Evolutionary conservation across 2,329 filamentous ascomycete genomes (phyloP), one percentile per base, ranked within the genome.

Genomic region (Xylaria sp.): DNA sequence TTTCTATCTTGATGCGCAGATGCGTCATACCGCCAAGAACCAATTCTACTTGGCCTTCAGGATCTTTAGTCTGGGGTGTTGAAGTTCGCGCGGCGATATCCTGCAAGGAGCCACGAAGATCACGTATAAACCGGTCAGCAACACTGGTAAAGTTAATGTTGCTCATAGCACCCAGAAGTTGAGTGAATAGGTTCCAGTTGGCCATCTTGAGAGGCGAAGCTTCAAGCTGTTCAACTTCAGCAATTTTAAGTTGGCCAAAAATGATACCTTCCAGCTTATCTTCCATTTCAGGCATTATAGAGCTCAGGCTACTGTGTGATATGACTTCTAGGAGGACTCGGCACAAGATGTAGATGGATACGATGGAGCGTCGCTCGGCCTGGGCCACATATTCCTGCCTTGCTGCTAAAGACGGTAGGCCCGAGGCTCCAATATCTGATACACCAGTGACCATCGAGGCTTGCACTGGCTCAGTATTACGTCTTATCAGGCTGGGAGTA

Each of bases 291-390:
- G 90, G 85, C 6, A 93, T 97, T 73, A 99, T 93, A 23, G 90
- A 92, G 41, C 90, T 86, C 54, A 98, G 83, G 33, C 88, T 94
- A 75, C 94, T 98, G 80, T 98, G 94, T 48, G 91, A 91, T 79
- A 98, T 96, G 58, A 99, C 94, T 79, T 98, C 94, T 64, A 98
- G 92, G 59, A 99, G 84, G 8, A 98, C 95, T 36, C 96, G 90
- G 78, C 96, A 99, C 2, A 99, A 88, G 23, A 99, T 92, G 78
- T 97, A 99, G 59, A 98, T 97, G 0, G 97, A 98, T 3, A 97
- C 93, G 0, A 93, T 97, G 5, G 95, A 97, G 49, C 94, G 91
- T 62, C 95, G 91, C 81, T 99, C 96, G 2, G 93, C 91, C 75
- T 95, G 88, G 15, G 90, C 87, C 49, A 94, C 90, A 73, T 89